Conservation (phyloP, 1,284 basidiomycete species). For the Singerocomus inundabilis region DNA sequence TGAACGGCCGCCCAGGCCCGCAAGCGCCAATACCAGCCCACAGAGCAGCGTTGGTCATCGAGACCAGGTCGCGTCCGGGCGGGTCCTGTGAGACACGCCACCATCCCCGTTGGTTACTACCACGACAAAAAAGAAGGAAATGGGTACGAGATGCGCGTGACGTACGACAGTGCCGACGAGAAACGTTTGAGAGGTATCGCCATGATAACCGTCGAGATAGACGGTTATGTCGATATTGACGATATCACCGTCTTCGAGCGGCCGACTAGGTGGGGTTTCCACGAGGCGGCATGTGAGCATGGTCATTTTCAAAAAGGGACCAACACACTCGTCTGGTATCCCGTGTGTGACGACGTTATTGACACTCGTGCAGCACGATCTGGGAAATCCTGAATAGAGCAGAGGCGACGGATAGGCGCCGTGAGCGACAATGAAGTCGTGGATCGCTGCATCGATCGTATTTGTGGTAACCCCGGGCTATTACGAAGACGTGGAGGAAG, state of each 20-base stretch:
- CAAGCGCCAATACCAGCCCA: slow-evolving; percentile 74
- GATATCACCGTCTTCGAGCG: slow-evolving; percentile 76
- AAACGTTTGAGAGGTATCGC: slow-evolving; percentile 83
- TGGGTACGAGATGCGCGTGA: too few species aligned
- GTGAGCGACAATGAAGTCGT: slow-evolving; percentile 64
- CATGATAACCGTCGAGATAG: slow-evolving; percentile 77
- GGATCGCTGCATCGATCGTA: slow-evolving; percentile 67
- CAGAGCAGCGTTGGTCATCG: slow-evolving; percentile 64
- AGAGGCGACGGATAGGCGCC: slow-evolving; percentile 90
- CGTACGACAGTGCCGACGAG: slow-evolving; percentile 73
- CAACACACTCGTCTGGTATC: slow-evolving; percentile 77
- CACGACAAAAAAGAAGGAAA: too few species aligned
- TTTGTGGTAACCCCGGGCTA: slow-evolving; percentile 78
- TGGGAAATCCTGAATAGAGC: slow-evolving; percentile 76
- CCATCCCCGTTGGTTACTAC: too few species aligned
- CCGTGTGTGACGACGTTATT: slow-evolving; percentile 88
- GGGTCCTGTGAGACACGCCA: slow-evolving; percentile 67
- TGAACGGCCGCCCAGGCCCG: slow-evolving; percentile 73
- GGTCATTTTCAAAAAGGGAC: too few species aligned
- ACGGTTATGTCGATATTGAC: slow-evolving; percentile 86
- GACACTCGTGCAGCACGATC: slow-evolving; percentile 84
- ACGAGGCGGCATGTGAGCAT: too few species aligned
- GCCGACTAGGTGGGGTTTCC: too few species aligned
- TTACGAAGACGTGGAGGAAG: too few species aligned
- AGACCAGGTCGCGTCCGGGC: slow-evolving; percentile 61